These are phyloP conservation scores for Hypoxylon rickii DNA, from an alignment of 495 filamentous ascomycete genomes.

Conservation along the genomic window DNA sequence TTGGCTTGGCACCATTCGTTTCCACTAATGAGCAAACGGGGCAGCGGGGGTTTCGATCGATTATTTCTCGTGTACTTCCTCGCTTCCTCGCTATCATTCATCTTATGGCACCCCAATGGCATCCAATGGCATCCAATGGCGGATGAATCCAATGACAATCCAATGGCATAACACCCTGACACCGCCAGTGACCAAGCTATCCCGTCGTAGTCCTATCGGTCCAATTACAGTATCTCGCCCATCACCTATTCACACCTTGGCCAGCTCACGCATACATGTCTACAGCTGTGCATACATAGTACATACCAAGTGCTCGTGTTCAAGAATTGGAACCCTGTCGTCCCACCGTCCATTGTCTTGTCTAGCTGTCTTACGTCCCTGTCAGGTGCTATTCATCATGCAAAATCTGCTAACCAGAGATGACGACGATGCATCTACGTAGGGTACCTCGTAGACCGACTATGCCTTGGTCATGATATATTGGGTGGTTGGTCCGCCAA, in stretches of 20 bases:
- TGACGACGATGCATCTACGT: constrained; percentile 26
- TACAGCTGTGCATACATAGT: background rate
- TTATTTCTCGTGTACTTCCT: too few species aligned
- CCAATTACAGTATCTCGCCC: constrained; percentile 7
- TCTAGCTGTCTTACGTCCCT: background rate
- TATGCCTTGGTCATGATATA: constrained; percentile 27
- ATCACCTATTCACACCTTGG: constrained; percentile 24
- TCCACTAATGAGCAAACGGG: constrained; percentile 15
- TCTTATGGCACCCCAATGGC: too few species aligned
- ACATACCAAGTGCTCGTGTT: constrained; percentile 1
- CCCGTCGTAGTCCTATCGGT: constrained; percentile 2
- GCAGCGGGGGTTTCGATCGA: too few species aligned
- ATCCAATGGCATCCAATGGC: too few species aligned
- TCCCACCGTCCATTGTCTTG: constrained; percentile 10
- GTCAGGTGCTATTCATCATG: constrained; percentile 3
- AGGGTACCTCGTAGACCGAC: constrained; percentile 8
- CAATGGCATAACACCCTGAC: too few species aligned
- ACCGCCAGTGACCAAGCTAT: too few species aligned
- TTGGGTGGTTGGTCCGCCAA: constrained; percentile 34
- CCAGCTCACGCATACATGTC: constrained; percentile 21
- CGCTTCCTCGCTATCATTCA: too few species aligned
- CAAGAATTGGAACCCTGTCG: constrained; percentile 15
- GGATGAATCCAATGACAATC: constrained; percentile 10
- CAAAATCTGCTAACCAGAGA: constrained; percentile 8
- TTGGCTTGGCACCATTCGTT: constrained; percentile 19